A percentile compares a stretch with the other conserved stretches of the same genome.
Conservation (phyloP, 1,284 basidiomycete species). For the Sporisorium sorghi region DNA sequence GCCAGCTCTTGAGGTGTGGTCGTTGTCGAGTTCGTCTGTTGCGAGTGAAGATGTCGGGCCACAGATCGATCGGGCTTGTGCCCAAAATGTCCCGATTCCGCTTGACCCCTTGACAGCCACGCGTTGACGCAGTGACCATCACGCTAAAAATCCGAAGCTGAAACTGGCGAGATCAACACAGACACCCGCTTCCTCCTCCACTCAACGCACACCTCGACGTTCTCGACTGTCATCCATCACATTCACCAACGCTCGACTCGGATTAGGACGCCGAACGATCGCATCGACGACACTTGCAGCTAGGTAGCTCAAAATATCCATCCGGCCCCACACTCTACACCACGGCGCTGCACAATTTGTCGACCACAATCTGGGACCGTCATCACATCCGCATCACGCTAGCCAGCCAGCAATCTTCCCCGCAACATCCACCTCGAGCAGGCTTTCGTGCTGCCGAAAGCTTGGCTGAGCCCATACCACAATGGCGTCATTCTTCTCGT, state of each 20-base stretch:
- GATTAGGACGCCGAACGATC: not conserved
- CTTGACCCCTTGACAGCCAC: conserved; percentile 1
- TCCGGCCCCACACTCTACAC: not conserved
- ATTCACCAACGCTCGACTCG: not conserved
- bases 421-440: not conserved
- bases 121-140: conserved; percentile 1
- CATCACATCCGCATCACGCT: too few species aligned
- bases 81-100: not conserved
- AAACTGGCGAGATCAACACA: conserved; percentile 1
- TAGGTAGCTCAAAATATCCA: not conserved
- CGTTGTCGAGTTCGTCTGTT: not conserved
- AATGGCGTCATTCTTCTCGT: conserved; percentile 88
- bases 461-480: not conserved
- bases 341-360: not conserved
- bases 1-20: not conserved
- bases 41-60: not conserved
- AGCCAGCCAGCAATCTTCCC: too few species aligned
- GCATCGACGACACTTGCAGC: not conserved
- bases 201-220: not conserved
- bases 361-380: too few species aligned
- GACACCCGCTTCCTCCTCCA: not conserved
- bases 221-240: not conserved
- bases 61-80: not conserved
- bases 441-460: not conserved
- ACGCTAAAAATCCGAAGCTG: not conserved